Conservation (phyloP, 1,284 basidiomycete species). For the Ceratobasidium sp. region DNA sequence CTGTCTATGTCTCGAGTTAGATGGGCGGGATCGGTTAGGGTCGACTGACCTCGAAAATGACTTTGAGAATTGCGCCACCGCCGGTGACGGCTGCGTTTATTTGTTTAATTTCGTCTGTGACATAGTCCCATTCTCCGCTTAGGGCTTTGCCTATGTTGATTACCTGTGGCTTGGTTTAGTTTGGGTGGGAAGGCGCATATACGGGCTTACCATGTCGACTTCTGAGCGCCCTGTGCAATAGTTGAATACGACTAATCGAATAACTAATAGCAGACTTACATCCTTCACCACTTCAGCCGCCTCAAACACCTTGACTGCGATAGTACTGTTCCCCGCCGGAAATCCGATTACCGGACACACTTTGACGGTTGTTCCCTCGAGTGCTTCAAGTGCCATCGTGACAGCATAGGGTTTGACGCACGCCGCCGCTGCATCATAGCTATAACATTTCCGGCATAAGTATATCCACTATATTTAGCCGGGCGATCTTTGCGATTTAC, state of each 20-base stretch:
- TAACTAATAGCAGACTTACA: neutral
- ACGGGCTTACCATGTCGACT: constrained; percentile 42
- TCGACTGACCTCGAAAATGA: constrained; percentile 43
- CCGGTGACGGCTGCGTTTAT: constrained; percentile 43
- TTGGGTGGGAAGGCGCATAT: neutral
- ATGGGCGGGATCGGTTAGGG: neutral
- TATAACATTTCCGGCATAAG: neutral
- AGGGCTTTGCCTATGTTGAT: constrained; percentile 44
- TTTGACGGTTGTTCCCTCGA: constrained; percentile 39
- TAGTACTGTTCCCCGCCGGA: constrained; percentile 43
- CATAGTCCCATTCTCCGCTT: constrained; percentile 43
- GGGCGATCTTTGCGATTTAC: neutral
- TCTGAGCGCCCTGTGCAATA: constrained; percentile 40
- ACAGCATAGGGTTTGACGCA: constrained; percentile 44
- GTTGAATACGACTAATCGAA: neutral
- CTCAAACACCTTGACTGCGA: constrained; percentile 39
- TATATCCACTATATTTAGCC: neutral
- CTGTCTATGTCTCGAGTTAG: constrained; percentile 30
- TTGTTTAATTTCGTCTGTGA: constrained; percentile 42
- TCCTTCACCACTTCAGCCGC: constrained; percentile 35
- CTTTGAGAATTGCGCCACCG: constrained; percentile 42
- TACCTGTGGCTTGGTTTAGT: neutral
- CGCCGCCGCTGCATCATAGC: constrained; percentile 41
- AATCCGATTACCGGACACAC: constrained; percentile 44
- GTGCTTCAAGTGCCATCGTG: constrained; percentile 40